phyloP scores from a whole-genome alignment of 768 basidiomycete genomes.

The Candolleomyces efflorescens region DNA sequence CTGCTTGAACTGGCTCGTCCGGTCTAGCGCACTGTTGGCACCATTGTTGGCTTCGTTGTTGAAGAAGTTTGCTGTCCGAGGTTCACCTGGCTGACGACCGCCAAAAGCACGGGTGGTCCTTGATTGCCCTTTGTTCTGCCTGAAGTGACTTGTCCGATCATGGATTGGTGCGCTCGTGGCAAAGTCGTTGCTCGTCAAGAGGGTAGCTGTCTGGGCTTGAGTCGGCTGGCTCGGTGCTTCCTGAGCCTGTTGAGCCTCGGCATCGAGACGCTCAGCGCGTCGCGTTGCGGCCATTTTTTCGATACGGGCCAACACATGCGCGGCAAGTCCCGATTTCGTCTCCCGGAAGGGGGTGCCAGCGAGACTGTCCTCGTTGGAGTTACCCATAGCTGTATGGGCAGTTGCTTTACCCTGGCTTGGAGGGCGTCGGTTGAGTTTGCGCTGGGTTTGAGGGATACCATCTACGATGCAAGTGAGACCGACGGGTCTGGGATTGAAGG shows the following conservation, averaged over 20 bases:
- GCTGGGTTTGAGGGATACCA: not conserved
- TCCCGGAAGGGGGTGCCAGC: not conserved
- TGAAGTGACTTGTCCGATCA: too few relatives aligned
- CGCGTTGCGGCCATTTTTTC: constrained; percentile 5
- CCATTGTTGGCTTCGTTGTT: too few relatives aligned
- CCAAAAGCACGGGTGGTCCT: too few relatives aligned
- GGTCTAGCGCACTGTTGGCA: too few relatives aligned
- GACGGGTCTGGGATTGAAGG: too few relatives aligned
- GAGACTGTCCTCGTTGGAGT: not conserved
- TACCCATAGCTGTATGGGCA: not conserved
- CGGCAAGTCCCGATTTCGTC: not conserved
- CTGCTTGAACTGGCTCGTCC: too few relatives aligned
- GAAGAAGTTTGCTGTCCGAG: too few relatives aligned
- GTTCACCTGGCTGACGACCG: too few relatives aligned
- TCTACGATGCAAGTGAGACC: too few relatives aligned
- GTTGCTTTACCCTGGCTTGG: too few relatives aligned
- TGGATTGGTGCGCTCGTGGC: too few relatives aligned
- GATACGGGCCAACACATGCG: constrained; percentile 3
- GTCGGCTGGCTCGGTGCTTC: not conserved
- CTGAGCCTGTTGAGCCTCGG: constrained; percentile 10
- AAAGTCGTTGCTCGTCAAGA: not conserved
- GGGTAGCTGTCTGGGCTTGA: not conserved
- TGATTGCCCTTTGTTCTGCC: too few relatives aligned
- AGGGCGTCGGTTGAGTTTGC: not conserved
- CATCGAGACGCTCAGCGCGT: constrained; percentile 16